Base-by-base conservation (phyloP, 306 rosid species). In the Alnus rubra region DNA sequence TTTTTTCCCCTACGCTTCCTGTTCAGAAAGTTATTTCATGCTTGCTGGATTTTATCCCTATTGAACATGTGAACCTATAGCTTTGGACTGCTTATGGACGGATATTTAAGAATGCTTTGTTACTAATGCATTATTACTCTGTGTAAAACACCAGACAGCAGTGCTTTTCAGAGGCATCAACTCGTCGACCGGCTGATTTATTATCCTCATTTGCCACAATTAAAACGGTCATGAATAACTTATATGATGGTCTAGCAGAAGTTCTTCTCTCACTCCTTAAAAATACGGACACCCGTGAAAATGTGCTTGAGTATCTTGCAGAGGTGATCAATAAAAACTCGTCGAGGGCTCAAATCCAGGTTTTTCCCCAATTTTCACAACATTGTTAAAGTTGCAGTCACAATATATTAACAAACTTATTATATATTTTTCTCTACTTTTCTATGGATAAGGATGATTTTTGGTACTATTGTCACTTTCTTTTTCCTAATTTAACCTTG, bases 321-420 rank as follows among this genome's bases (percentile, higher is more conserved):
- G 96, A 90, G 87, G 98, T 93, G 78, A 96, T 91, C 82, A 96
- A 96, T 84, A 80, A 86, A 86, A 96, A 96, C 72, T 91, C 97
- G n/a, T 91, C 98, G 64, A 91, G 99, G 88, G 94, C 96, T 82
- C 99, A 96, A 69, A 93, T 93, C 74, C 99, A 96, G 97, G 99
- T 93, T 79, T 63, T 16, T 79, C 48, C 35, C 75, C 54, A 70
- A 73, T 50, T 73, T 52, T 53, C 47, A 37, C 18, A 42, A 15
- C 69, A 42, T 68, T 68, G 30, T 8, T 68, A 6, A 19, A 9
- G 15, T 68, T 42, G 51, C 31, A 3, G 52, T 4, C 42, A 16
- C 4, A 13, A 3, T 35, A 12, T 35, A 64, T 35, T 12, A 10
- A 35, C 15, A 31, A 42, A 68, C 7, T 42, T 28, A 10, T 18